These are phyloP conservation scores for Elaeis oleifera DNA, from an alignment of 202 grass and related monocot genomes.

Conservation along the genomic window DNA sequence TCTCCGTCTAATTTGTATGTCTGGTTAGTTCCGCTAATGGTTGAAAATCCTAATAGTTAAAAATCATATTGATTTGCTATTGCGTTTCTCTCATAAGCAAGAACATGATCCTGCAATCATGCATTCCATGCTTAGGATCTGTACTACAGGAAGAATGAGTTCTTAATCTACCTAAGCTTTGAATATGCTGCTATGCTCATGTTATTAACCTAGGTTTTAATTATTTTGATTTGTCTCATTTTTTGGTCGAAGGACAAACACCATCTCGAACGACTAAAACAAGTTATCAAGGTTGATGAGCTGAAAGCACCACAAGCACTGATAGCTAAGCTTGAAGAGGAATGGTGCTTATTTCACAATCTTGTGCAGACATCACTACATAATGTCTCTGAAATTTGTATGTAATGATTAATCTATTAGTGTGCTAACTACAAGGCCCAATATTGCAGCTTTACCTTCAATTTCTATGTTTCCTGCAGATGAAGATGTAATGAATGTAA, in stretches of 20 bases:
- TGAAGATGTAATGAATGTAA: conserved; percentile 52
- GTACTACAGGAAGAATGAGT: too few relatives aligned
- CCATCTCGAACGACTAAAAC: conserved; percentile 49
- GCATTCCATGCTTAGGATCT: too few relatives aligned
- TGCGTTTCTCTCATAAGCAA: too few relatives aligned
- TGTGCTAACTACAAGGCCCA: background rate
- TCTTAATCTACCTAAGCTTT: too few relatives aligned
- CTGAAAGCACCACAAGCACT: conserved; percentile 21
- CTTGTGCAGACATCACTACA: conserved; percentile 54
- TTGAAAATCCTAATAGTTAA: too few relatives aligned
- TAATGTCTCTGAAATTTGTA: conserved; percentile 87
- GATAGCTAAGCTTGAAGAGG: conserved; percentile 56
- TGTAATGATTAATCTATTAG: conserved; percentile 1
- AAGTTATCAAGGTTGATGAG: conserved; percentile 36
- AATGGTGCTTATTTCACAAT: conserved; percentile 82
- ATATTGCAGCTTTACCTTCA: background rate
- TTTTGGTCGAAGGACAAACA: conserved; percentile 52
- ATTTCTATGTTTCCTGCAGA: conserved; percentile 28
- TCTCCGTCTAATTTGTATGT: too few relatives aligned
- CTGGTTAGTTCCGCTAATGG: too few relatives aligned
- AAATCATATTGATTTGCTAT: too few relatives aligned
- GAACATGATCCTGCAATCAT: too few relatives aligned
- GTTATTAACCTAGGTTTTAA: background rate
- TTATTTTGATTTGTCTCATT: conserved; percentile 10
- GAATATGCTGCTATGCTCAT: too few relatives aligned